A percentile compares a stretch with the other conserved stretches of the same genome.
These are phyloP conservation scores for Chalciporus piperatus DNA, from an alignment of 768 basidiomycete species.

Conservation along the genomic window DNA sequence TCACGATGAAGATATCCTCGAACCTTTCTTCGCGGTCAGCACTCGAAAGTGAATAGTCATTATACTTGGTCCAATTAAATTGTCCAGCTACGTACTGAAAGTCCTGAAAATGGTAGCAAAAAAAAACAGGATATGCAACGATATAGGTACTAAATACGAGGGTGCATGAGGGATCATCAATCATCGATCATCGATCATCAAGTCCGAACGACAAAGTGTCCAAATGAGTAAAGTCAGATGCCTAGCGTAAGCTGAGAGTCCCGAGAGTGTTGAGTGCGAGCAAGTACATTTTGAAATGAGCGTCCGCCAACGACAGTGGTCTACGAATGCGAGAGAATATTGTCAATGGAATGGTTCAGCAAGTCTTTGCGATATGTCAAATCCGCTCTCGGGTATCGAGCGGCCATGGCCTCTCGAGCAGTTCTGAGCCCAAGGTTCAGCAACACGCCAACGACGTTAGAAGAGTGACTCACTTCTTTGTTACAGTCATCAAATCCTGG, in stretches of 20 bases:
- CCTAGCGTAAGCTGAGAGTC: slow-evolving; percentile 6
- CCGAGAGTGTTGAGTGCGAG: slow-evolving; percentile 2
- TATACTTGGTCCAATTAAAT: slow-evolving; percentile 12
- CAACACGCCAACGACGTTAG: not conserved
- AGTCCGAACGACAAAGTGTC: slow-evolving; percentile 12
- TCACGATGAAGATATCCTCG: too few species aligned
- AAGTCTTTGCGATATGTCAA: slow-evolving; percentile 54
- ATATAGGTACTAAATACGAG: slow-evolving; percentile 3
- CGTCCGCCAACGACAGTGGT: slow-evolving; percentile 6
- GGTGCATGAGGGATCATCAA: not conserved
- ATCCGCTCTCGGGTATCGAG: slow-evolving; percentile 67
- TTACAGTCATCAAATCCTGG: slow-evolving; percentile 71
- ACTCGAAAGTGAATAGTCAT: too few species aligned
- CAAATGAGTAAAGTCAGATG: not conserved
- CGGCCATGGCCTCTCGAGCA: slow-evolving; percentile 59
- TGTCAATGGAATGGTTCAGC: slow-evolving; percentile 66
- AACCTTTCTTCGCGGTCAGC: too few species aligned
- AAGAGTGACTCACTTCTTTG: slow-evolving; percentile 52
- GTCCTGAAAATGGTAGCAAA: slow-evolving; percentile 12
- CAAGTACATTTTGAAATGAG: not conserved
- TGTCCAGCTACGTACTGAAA: slow-evolving; percentile 1
- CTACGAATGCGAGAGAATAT: slow-evolving; percentile 56
- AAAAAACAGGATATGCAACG: slow-evolving; percentile 2
- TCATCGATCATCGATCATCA: not conserved
- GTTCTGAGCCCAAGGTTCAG: slow-evolving; percentile 38